Conservation (phyloP, 2,329 filamentous ascomycete genomes). For the Chalara sp. region DNA sequence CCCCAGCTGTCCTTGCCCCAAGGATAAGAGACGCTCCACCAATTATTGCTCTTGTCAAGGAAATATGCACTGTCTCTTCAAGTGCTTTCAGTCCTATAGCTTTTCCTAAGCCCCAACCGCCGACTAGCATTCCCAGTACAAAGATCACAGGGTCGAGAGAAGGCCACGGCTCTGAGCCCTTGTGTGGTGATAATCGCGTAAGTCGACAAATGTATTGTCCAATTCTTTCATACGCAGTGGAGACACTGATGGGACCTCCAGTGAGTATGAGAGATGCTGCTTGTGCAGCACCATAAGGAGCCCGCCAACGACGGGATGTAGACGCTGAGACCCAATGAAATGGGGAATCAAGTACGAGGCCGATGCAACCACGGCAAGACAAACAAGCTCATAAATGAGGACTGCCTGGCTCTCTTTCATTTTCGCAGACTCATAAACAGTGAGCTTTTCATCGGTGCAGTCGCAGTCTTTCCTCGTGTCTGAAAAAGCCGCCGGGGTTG, state of each 20-base stretch:
- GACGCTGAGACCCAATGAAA: neutral
- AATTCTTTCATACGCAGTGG: constrained; percentile 51
- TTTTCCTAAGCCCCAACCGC: constrained; percentile 30
- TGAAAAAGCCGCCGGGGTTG: constrained; percentile 10
- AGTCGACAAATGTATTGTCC: constrained; percentile 44
- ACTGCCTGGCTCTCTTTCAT: constrained; percentile 2
- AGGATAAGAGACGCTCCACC: constrained; percentile 53
- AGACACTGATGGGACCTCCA: constrained; percentile 51
- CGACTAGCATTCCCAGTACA: constrained; percentile 34
- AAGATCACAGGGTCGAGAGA: constrained; percentile 34
- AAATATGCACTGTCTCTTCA: constrained; percentile 20
- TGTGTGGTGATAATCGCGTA: constrained; percentile 21
- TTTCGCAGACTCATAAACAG: constrained; percentile 3
- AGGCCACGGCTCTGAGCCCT: neutral
- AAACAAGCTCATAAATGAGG: constrained; percentile 6
- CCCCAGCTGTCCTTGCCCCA: constrained; percentile 53
- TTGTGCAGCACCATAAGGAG: constrained; percentile 52
- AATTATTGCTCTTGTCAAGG: constrained; percentile 33
- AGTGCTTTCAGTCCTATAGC: constrained; percentile 1
- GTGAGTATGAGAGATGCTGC: constrained; percentile 46
- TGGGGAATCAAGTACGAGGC: neutral
- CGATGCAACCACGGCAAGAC: constrained; percentile 1
- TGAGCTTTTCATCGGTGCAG: neutral
- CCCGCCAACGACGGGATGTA: constrained; percentile 37
- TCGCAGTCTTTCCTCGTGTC: neutral